Conservation (phyloP, 331 rosid genomes). For the Pyrus hybrid region DNA sequence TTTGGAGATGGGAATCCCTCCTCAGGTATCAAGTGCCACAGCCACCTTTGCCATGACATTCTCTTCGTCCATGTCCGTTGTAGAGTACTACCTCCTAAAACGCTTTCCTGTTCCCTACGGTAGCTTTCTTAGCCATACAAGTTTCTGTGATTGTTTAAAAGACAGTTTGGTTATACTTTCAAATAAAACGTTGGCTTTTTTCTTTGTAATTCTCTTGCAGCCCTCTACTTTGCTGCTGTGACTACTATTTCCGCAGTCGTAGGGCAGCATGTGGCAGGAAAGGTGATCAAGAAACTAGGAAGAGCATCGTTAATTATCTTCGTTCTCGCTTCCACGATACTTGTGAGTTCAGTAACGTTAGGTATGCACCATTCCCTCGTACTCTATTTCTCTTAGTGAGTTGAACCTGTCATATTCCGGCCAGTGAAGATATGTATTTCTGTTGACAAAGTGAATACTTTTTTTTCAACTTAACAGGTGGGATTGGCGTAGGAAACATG, state of each 20-base stretch:
- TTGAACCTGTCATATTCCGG: background rate
- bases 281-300: conserved; percentile 9
- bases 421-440: background rate
- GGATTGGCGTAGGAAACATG: conserved; percentile 11
- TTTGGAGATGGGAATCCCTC: conserved; percentile 15
- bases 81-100: conserved; percentile 18
- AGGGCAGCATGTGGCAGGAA: conserved; percentile 7
- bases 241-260: conserved; percentile 4
- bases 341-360: conserved; percentile 5
- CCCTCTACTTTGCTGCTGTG: conserved; percentile 16
- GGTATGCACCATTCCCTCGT: background rate
- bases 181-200: background rate
- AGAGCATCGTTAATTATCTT: conserved; percentile 18
- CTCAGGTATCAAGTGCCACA: conserved; percentile 20
- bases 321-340: conserved; percentile 10
- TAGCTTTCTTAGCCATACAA: background rate
- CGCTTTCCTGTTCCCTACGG: conserved; percentile 20
- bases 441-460: background rate
- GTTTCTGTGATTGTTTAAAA: background rate
- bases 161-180: no score
- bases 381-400: background rate
- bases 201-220: background rate
- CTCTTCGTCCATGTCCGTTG: conserved; percentile 14
- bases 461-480: conserved; percentile 2
- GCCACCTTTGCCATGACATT: conserved; percentile 12